Evolutionary conservation across 495 filamentous ascomycete genomes (phyloP), one percentile per base, ranked within the genome.

Genomic region (Lophium mytilinum): DNA sequence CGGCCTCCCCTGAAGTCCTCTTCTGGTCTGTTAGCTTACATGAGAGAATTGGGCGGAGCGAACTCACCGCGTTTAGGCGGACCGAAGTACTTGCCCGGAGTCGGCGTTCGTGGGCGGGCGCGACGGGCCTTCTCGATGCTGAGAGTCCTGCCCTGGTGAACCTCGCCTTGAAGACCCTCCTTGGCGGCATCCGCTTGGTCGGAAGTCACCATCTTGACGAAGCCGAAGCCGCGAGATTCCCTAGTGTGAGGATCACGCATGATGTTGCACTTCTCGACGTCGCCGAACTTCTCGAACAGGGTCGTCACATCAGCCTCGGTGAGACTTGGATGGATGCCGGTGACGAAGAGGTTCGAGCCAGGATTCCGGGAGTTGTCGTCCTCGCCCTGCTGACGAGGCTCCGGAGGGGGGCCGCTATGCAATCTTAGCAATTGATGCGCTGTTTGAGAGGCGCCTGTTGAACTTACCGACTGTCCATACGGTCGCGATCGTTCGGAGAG

Each of bases 81-180:
- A 50, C 93, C 93, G 69, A 95, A 96, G 83, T 99, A 99, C 74
- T 97, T 96, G 74, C 93, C 93, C 37, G 93, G 93, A 57, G 93
- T 99, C 11, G 93, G 93, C 43, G 91, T 97, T 68, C 93, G 87
- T 53, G 94, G 94, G 59, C 88, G 86, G 69, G 87, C 85, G 72
- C 93, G 89, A 67, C 93, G 88, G 68, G 93, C 93, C 80, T 97
- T 99, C 82, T 99, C 94, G 58, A 99, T 97, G 79, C 90, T 96
- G 58, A 99, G 76, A 55, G 91, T 96, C 64, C 92, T 88, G 57
- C 94, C 94, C 67, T 97, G 92, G 60, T 96, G 89, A 57, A 88
- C 83, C 73, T 96, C 93, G 68, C 93, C 91, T 74, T 96, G 90
- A 43, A 99, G 77, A 55, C 88, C 90, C 58, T 97, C 94, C 76